Evolutionary conservation across 371 early-diverging fungal genomes (phyloP).

Genomic region (Lichtheimia hyalospora): DNA sequence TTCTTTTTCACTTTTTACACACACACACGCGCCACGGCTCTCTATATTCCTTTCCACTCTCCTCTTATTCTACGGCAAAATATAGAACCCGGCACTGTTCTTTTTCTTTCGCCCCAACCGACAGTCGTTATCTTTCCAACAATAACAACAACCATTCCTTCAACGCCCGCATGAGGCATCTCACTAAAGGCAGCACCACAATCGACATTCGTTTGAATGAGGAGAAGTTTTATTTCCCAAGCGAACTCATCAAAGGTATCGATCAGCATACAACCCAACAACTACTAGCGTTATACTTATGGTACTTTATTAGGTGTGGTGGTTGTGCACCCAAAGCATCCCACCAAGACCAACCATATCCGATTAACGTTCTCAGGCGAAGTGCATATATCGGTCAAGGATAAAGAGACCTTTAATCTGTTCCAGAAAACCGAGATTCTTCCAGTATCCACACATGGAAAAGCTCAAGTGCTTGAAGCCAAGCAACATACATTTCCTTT

Average conservation of each 20-base stretch:
- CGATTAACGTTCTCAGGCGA: constrained; percentile 39
- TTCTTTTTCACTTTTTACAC: too few relatives aligned
- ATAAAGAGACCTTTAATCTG: constrained; percentile 36
- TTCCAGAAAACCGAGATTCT: constrained; percentile 32
- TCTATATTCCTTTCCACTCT: too few relatives aligned
- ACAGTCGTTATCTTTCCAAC: too few relatives aligned
- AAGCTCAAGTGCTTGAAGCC: constrained; percentile 30
- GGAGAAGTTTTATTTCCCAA: constrained; percentile 53
- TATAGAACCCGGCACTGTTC: too few relatives aligned
- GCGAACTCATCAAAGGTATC: constrained; percentile 47
- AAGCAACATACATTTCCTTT: constrained; percentile 41
- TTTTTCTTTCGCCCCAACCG: too few relatives aligned
- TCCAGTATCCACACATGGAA: constrained; percentile 15
- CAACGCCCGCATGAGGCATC: constrained; percentile 12
- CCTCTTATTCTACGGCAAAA: too few relatives aligned
- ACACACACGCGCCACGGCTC: too few relatives aligned
- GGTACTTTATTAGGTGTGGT: constrained; percentile 29
- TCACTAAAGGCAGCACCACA: constrained; percentile 15
- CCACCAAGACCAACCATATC: constrained; percentile 46
- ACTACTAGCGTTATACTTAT: not conserved
- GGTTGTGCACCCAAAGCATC: constrained; percentile 35
- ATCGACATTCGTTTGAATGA: constrained; percentile 43
- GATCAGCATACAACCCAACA: too few relatives aligned
- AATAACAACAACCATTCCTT: not conserved
- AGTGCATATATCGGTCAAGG: constrained; percentile 34